phyloP scores from a whole-genome alignment of 257 asterid genomes.

The Paulownia fortunei region DNA sequence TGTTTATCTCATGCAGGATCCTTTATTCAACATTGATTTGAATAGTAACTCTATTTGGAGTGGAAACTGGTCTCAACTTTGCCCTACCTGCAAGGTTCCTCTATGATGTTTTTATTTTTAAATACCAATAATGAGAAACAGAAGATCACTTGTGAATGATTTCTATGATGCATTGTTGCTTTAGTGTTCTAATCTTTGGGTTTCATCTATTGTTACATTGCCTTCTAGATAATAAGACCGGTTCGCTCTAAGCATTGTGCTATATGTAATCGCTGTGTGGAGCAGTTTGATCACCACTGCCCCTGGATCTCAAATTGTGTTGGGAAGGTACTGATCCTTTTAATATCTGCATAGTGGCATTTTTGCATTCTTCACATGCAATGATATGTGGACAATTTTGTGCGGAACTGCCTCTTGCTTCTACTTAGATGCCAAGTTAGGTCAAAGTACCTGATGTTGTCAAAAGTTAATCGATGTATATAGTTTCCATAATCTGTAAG shows the following conservation, averaged over 20 bases:
- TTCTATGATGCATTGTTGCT: conserved; percentile 27
- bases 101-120: conserved; percentile 19
- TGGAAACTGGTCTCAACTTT: conserved; percentile 97
- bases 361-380: conserved; percentile 14
- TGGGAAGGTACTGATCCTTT: conserved; percentile 69
- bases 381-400: conserved; percentile 11
- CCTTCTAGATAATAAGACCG: conserved; percentile 85
- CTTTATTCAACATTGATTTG: conserved; percentile 75
- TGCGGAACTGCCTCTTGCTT: conserved; percentile 29
- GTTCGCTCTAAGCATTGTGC: conserved; percentile 99
- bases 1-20: conserved; percentile 64
- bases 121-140: conserved; percentile 23
- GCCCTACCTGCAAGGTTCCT: conserved; percentile 99
- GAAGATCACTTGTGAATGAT: conserved; percentile 29
- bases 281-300: conserved; percentile 98
- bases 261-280: conserved; percentile 88
- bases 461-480: neutral
- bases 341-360: conserved; percentile 10
- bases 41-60: conserved; percentile 68
- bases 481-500: neutral
- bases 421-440: neutral
- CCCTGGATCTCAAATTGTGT: conserved; percentile 99
- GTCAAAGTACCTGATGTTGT: conserved; percentile 5
- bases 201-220: conserved; percentile 25
- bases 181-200: conserved; percentile 18